phyloP scores from a whole-genome alignment of 2,329 filamentous ascomycete species.

The Cytospora mali region DNA sequence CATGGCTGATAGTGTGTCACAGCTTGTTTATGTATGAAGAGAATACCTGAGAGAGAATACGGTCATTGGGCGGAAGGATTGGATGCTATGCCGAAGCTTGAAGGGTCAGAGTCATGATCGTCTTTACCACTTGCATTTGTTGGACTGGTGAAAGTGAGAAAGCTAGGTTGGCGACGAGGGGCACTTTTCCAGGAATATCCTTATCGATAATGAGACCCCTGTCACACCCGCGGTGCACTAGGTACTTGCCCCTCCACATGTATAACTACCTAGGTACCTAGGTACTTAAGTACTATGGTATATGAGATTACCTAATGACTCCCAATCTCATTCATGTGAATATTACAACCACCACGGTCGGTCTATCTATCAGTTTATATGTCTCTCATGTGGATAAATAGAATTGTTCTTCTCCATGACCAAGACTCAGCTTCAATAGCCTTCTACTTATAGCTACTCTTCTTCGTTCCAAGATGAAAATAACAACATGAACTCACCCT shows the following conservation, averaged over 20 bases:
- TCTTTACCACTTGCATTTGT: neutral
- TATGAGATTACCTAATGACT: slow-evolving; percentile 2
- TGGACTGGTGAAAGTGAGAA: neutral
- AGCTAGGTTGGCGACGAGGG: slow-evolving; percentile 17
- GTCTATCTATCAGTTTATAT: neutral
- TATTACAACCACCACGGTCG: neutral
- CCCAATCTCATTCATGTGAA: neutral
- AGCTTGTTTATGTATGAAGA: neutral
- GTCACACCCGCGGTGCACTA: neutral
- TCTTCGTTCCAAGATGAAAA: slow-evolving; percentile 10
- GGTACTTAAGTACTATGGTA: neutral
- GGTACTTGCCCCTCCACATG: neutral
- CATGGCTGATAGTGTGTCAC: slow-evolving; percentile 5
- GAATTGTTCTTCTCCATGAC: neutral
- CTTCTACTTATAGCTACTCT: slow-evolving; percentile 23
- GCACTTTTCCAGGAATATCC: slow-evolving; percentile 8
- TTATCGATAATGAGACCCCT: slow-evolving; percentile 14
- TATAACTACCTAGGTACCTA: neutral
- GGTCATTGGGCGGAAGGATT: neutral
- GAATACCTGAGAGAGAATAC: slow-evolving; percentile 24
- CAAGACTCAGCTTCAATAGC: slow-evolving; percentile 7
- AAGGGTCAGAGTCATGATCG: neutral
- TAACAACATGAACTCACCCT: slow-evolving; percentile 65
- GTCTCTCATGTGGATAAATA: neutral
- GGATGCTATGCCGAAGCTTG: neutral